phyloP scores from a whole-genome alignment of 1,284 basidiomycete genomes.

The Cutaneotrichosporon sp. region DNA sequence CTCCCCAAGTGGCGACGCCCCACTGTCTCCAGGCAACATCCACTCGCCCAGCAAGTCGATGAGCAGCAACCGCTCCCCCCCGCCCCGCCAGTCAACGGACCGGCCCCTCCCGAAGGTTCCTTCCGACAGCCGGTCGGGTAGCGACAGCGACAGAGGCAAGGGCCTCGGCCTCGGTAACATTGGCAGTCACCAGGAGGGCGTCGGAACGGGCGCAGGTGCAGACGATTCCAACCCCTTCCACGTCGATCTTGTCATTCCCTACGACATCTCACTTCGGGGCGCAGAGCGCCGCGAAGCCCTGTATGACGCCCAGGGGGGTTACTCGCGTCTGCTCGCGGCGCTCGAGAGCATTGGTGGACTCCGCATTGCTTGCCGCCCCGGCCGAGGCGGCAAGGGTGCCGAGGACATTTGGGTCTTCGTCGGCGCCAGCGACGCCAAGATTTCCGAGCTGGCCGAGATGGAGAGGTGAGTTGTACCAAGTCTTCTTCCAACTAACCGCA shows the following conservation, averaged over 20 bases:
- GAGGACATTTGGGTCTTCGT: constrained; percentile 80
- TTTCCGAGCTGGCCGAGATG: constrained; percentile 66
- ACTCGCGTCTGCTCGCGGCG: constrained; percentile 25
- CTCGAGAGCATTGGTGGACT: constrained; percentile 45
- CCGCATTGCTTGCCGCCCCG: constrained; percentile 36
- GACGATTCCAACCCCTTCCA: constrained; percentile 39
- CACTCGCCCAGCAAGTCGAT: neutral
- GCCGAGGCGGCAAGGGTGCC: constrained; percentile 57
- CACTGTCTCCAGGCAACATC: neutral
- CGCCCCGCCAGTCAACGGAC: neutral
- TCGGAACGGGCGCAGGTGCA: neutral
- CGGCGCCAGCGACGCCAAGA: constrained; percentile 63
- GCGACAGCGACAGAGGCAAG: neutral
- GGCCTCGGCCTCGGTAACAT: neutral
- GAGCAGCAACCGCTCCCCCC: neutral
- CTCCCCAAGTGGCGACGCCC: neutral
- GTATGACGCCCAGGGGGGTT: constrained; percentile 38
- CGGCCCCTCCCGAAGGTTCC: neutral
- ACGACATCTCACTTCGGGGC: neutral
- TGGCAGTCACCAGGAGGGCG: neutral
- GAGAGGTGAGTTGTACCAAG: constrained; percentile 63
- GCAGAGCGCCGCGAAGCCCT: neutral
- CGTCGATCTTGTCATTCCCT: constrained; percentile 51
- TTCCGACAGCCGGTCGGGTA: neutral
- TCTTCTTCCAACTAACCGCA: constrained; percentile 15